These are phyloP conservation scores for Cyberlindnera xylosilytica DNA, from an alignment of 805 yeast species.

Conservation along the genomic window DNA sequence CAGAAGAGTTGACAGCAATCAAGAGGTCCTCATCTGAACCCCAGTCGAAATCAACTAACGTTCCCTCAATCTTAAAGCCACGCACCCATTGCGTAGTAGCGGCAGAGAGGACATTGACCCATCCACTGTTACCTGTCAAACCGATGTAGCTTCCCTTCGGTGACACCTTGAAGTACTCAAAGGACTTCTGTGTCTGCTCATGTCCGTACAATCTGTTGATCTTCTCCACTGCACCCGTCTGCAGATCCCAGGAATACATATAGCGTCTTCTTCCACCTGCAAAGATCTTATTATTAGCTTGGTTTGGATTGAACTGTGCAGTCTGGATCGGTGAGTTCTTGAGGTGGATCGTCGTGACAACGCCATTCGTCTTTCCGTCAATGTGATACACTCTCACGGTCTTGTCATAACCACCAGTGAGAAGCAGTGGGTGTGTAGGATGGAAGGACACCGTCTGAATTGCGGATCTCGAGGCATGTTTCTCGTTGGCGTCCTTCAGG, in stretches of 20 bases:
- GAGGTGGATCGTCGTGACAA: conserved; percentile 80
- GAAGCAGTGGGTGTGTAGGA: conserved; percentile 71
- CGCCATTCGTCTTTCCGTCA: conserved; percentile 78
- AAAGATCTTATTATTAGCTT: conserved; percentile 50
- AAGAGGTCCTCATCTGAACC: conserved; percentile 41
- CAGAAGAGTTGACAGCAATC: conserved; percentile 66
- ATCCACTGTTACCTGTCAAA: conserved; percentile 81
- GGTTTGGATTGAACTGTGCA: conserved; percentile 59
- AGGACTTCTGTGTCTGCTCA: conserved; percentile 76
- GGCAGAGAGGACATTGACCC: conserved; percentile 80
- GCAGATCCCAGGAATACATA: conserved; percentile 90
- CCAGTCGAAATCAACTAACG: conserved; percentile 78
- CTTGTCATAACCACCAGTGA: conserved; percentile 92
- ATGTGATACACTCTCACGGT: conserved; percentile 84
- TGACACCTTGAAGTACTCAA: conserved; percentile 81
- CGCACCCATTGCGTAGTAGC: conserved; percentile 80
- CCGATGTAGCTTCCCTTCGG: conserved; percentile 72
- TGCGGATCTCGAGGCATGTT: conserved; percentile 68
- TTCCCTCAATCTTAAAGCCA: conserved; percentile 89
- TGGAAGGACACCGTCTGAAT: conserved; percentile 88
- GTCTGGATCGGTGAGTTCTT: conserved; percentile 77
- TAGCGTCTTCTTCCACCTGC: conserved; percentile 91
- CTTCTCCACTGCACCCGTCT: conserved; percentile 72
- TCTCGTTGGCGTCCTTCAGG: conserved; percentile 80
- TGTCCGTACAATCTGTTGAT: conserved; percentile 90